Conservation (phyloP, 2,329 filamentous ascomycete genomes). For the Fusarium paranaense region DNA sequence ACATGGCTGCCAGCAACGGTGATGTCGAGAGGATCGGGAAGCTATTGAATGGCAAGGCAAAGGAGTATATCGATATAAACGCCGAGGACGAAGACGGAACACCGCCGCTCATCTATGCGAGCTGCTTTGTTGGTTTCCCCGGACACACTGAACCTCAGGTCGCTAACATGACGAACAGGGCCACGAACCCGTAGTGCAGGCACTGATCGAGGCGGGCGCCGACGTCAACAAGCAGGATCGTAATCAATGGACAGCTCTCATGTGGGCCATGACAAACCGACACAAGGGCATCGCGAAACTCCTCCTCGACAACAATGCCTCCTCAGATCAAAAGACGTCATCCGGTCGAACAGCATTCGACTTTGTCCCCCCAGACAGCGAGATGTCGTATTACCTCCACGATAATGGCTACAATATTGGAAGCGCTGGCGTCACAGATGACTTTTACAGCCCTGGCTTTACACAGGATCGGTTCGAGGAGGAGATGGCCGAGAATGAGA, state of each 20-base stretch:
- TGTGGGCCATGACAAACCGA: slow-evolving; percentile 99
- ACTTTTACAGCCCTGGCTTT: slow-evolving; percentile 94
- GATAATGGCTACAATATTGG: slow-evolving; percentile 94
- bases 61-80: slow-evolving; percentile 84
- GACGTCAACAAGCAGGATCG: slow-evolving; percentile 93
- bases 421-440: slow-evolving; percentile 81
- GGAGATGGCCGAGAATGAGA: slow-evolving; percentile 95
- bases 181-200: slow-evolving; percentile 87
- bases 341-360: slow-evolving; percentile 95
- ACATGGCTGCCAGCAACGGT: slow-evolving; percentile 97
- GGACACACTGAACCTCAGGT: background rate
- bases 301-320: slow-evolving; percentile 91
- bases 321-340: slow-evolving; percentile 94
- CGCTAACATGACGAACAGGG: slow-evolving; percentile 63
- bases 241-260: slow-evolving; percentile 96
- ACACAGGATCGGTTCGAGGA: slow-evolving; percentile 96
- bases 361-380: slow-evolving; percentile 94
- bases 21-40: slow-evolving; percentile 84
- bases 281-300: slow-evolving; percentile 97
- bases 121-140: slow-evolving; percentile 81
- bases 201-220: slow-evolving; percentile 85
- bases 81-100: slow-evolving; percentile 93
- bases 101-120: slow-evolving; percentile 95
- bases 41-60: slow-evolving; percentile 80
- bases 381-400: slow-evolving; percentile 95